Conservation (phyloP, 495 filamentous ascomycete species). For the Lentithecium fluviatile region DNA sequence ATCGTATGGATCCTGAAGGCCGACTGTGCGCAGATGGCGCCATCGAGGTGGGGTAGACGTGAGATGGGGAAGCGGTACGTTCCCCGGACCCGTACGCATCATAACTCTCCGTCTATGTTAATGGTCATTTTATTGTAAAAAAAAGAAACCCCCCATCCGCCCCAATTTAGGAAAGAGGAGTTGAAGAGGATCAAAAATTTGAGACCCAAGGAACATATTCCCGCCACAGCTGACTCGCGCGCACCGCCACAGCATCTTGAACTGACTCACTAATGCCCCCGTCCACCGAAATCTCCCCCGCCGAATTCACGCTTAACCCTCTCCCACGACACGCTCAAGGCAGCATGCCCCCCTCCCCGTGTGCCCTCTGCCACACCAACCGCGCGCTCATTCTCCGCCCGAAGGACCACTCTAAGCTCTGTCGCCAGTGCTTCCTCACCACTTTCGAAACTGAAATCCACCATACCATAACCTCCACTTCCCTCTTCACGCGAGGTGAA, state of each 20-base stretch:
- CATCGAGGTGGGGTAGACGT: too few species aligned
- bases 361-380: conserved; percentile 69
- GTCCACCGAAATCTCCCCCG: neutral
- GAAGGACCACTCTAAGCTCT: conserved; percentile 90
- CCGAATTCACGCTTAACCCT: neutral
- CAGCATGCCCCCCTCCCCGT: conserved; percentile 51
- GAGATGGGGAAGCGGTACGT: too few species aligned
- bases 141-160: too few species aligned
- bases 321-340: neutral
- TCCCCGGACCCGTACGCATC: too few species aligned
- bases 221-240: conserved; percentile 13
- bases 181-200: too few species aligned
- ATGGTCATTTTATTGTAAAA: too few species aligned
- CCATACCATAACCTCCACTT: conserved; percentile 76
- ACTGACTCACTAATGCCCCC: conserved; percentile 7
- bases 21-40: too few species aligned
- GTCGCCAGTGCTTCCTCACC: conserved; percentile 78
- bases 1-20: too few species aligned
- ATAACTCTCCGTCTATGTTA: too few species aligned
- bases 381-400: conserved; percentile 88
- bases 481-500: conserved; percentile 80
- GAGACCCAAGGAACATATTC: neutral
- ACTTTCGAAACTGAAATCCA: conserved; percentile 93
- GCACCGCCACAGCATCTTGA: conserved; percentile 7
- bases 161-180: too few species aligned